Evolutionary conservation across 306 rosid species (phyloP).

Genomic region (Macrotyloma uniflorum): DNA sequence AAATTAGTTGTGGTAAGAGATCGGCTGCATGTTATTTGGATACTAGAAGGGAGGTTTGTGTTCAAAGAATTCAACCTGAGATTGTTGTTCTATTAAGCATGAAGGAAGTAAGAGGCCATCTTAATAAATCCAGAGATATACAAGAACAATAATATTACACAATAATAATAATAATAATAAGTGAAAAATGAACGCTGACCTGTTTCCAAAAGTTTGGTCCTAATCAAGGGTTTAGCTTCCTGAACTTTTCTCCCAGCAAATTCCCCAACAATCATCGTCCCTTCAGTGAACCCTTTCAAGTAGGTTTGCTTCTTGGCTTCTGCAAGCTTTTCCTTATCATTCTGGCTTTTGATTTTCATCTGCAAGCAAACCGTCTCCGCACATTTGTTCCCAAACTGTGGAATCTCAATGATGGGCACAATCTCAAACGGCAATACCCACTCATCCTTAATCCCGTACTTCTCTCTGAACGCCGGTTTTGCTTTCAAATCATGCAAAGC

Average conservation of each 20-base stretch:
- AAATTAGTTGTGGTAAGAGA: too few species aligned
- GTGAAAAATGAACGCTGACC: constrained; percentile 41
- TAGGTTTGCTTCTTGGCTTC: constrained; percentile 93
- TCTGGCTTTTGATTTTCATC: constrained; percentile 87
- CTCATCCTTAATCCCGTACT: constrained; percentile 85
- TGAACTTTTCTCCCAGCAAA: constrained; percentile 73
- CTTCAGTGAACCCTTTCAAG: constrained; percentile 93
- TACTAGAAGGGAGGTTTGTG: background rate
- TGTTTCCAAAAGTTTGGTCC: constrained; percentile 74
- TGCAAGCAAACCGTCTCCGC: constrained; percentile 82
- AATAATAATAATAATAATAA: background rate
- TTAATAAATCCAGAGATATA: background rate
- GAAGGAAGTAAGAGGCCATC: background rate
- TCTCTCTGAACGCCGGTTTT: constrained; percentile 75
- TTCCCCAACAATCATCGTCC: constrained; percentile 81
- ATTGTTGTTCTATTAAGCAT: background rate
- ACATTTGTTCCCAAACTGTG: constrained; percentile 76
- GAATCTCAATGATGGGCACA: constrained; percentile 84
- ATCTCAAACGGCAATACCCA: constrained; percentile 86
- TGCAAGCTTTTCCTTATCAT: constrained; percentile 92
- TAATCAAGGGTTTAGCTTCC: constrained; percentile 82
- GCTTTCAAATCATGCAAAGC: constrained; percentile 83
- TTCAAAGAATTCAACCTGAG: background rate
- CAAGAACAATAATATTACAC: background rate
- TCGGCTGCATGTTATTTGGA: background rate